phyloP scores from a whole-genome alignment of 371 early-diverging fungal species.

The Mucor circinelloides region DNA sequence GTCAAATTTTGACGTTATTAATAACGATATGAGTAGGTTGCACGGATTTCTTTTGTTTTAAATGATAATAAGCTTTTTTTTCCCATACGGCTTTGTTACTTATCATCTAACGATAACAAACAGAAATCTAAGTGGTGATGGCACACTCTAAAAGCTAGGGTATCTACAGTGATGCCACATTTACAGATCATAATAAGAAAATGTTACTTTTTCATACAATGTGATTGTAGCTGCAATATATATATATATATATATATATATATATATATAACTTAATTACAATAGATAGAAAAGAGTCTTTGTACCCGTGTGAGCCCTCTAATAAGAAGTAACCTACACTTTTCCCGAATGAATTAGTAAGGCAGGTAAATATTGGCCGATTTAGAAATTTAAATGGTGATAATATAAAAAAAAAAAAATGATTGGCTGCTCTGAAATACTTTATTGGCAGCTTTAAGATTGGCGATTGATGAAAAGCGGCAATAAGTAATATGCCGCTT shows the following conservation, averaged over 20 bases:
- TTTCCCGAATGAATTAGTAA: not conserved
- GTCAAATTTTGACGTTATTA: not conserved
- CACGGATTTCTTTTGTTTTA: not conserved
- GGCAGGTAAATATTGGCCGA: too few relatives aligned
- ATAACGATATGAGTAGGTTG: not conserved
- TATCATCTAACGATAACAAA: not conserved
- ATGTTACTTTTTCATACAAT: constrained; percentile 8
- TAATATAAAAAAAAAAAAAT: too few relatives aligned
- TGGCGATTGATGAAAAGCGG: too few relatives aligned
- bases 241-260: not conserved
- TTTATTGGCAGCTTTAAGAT: too few relatives aligned
- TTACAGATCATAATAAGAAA: constrained; percentile 1
- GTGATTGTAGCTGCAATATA: constrained; percentile 4
- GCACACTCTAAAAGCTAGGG: not conserved
- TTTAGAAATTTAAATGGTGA: too few relatives aligned
- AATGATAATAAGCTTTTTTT: not conserved
- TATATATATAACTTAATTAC: not conserved
- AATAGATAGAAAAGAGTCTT: not conserved
- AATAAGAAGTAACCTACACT: not conserved
- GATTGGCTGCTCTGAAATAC: too few relatives aligned
- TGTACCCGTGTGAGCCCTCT: not conserved
- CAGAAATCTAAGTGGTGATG: not conserved
- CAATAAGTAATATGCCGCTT: too few relatives aligned
- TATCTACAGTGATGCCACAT: not conserved
- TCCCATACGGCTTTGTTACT: not conserved